Evolutionary conservation across 164 flowering plant species (phyloP).

Genomic region (Umbilicus rupestris): DNA sequence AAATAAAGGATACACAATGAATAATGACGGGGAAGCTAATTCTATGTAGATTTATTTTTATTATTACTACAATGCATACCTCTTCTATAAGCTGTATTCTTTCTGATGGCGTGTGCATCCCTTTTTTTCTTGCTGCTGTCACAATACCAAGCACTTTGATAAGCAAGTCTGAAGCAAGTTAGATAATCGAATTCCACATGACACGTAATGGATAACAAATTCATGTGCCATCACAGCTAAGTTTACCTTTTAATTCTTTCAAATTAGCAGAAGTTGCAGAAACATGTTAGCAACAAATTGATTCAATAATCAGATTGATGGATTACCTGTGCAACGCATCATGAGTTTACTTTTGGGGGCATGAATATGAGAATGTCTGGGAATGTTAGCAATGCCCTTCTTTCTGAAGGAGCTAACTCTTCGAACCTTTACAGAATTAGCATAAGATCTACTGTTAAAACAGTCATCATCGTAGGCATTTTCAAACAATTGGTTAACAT

Average conservation of each 20-base stretch:
- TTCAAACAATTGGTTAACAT: constrained; percentile 3
- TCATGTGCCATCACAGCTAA: no score
- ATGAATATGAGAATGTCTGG: not conserved
- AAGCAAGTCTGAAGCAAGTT: not conserved
- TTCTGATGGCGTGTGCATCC: constrained; percentile 67
- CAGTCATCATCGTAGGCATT: constrained; percentile 3
- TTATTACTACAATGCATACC: constrained; percentile 25
- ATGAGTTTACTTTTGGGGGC: not conserved
- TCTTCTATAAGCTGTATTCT: constrained; percentile 53
- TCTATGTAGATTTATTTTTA: not conserved
- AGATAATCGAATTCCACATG: no score
- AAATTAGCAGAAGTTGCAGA: no score
- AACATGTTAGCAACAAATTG: not conserved
- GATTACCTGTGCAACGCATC: not conserved
- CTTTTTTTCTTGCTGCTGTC: constrained; percentile 49
- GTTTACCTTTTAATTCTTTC: no score
- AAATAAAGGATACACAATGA: not conserved
- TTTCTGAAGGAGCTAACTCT: not conserved
- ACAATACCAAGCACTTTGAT: constrained; percentile 24
- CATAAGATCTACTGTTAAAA: not conserved
- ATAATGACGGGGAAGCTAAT: not conserved
- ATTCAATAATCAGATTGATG: not conserved
- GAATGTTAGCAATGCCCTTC: not conserved
- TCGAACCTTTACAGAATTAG: not conserved
- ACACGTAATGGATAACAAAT: no score